Evolutionary conservation across 208 protist species (phyloP).

Genomic region (Acanthamoeba polyphaga): DNA sequence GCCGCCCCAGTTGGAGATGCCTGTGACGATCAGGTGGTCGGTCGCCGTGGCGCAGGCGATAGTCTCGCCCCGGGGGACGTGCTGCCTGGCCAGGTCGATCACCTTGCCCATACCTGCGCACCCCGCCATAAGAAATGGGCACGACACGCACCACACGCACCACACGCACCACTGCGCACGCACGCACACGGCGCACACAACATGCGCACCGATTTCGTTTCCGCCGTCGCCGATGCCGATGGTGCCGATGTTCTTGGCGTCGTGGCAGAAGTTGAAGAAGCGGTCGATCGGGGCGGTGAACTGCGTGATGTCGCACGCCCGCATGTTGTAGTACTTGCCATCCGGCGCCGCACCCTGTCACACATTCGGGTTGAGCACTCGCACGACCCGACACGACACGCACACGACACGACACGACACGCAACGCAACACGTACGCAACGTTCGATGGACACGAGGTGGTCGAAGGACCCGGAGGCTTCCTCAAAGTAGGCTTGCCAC

Average conservation of each 20-base stretch:
- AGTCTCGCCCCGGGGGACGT: conserved; percentile 21
- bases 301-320: conserved; percentile 47
- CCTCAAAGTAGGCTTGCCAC: neutral
- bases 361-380: neutral
- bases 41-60: conserved; percentile 54
- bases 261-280: conserved; percentile 23
- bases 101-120: conserved; percentile 71
- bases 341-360: conserved; percentile 34
- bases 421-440: neutral
- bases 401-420: neutral
- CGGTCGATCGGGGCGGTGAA: conserved; percentile 69
- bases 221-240: conserved; percentile 73
- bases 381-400: neutral
- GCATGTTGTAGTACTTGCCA: conserved; percentile 72
- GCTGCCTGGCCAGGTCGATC: neutral
- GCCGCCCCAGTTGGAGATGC: conserved; percentile 76
- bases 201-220: conserved; percentile 57
- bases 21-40: conserved; percentile 53
- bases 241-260: conserved; percentile 11
- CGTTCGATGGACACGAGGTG: conserved; percentile 68
- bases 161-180: neutral
- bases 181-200: neutral
- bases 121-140: neutral
- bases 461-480: neutral
- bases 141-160: neutral